Percentiles rank a stretch among this genome's conserved stretches.
These are phyloP conservation scores for Agastache rugosa DNA, from an alignment of 257 asterid genomes.

Conservation along the genomic window DNA sequence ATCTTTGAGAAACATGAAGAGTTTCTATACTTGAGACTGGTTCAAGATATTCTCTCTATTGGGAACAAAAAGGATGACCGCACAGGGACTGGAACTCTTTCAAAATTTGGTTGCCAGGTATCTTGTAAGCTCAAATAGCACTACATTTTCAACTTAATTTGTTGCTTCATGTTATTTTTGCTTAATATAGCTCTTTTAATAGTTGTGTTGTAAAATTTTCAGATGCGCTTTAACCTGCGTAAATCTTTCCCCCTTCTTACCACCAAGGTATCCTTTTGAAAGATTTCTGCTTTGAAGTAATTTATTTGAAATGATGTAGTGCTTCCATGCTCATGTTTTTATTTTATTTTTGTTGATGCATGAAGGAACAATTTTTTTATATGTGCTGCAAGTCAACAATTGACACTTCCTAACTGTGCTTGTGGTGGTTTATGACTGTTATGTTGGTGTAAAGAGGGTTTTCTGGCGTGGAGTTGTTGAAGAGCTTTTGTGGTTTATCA, in stretches of 20 bases:
- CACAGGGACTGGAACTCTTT: slow-evolving; percentile 93
- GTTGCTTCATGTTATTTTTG: slow-evolving; percentile 12
- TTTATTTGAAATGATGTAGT: background rate
- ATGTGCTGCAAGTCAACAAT: slow-evolving; percentile 1
- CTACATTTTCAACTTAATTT: background rate
- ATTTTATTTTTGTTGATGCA: background rate
- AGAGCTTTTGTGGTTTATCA: slow-evolving; percentile 97
- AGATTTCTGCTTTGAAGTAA: slow-evolving; percentile 4
- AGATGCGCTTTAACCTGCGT: slow-evolving; percentile 93
- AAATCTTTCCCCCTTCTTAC: slow-evolving; percentile 92
- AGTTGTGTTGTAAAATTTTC: slow-evolving; percentile 36
- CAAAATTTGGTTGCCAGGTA: slow-evolving; percentile 98
- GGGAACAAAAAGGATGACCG: slow-evolving; percentile 84
- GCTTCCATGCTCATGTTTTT: background rate
- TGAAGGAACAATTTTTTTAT: background rate
- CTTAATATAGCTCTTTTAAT: slow-evolving; percentile 28
- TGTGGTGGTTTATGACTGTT: slow-evolving; percentile 19
- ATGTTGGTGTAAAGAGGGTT: slow-evolving; percentile 59
- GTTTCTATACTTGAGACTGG: slow-evolving; percentile 72
- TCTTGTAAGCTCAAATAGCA: background rate
- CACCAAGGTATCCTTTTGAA: slow-evolving; percentile 64
- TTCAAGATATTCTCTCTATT: slow-evolving; percentile 77
- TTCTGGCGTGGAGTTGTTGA: slow-evolving; percentile 98
- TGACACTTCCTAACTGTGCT: background rate
- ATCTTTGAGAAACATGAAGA: slow-evolving; percentile 89